These are phyloP conservation scores for Naematelia encephala DNA, from an alignment of 768 basidiomycete species.

Conservation along the genomic window DNA sequence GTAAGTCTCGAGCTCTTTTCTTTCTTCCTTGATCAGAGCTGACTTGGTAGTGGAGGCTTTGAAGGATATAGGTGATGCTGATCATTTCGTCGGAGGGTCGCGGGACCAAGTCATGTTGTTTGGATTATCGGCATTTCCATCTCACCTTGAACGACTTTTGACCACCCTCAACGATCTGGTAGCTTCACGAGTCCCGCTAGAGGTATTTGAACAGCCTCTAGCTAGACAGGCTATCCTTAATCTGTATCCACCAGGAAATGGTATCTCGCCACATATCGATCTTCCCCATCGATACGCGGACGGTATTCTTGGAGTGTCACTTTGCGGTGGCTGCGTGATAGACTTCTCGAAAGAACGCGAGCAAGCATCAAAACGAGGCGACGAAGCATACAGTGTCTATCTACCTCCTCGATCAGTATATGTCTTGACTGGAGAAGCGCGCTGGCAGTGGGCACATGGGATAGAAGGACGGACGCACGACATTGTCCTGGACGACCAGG, in stretches of 20 bases:
- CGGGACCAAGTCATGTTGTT: constrained; percentile 88
- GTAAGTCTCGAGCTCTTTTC: constrained; percentile 21
- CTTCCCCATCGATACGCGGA: constrained; percentile 78
- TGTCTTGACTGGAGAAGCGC: constrained; percentile 72
- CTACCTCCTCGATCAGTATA: constrained; percentile 73
- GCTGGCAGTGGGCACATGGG: constrained; percentile 85
- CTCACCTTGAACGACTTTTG: constrained; percentile 34
- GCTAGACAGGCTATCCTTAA: constrained; percentile 87
- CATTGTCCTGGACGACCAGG: constrained; percentile 56
- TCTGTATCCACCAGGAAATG: constrained; percentile 81
- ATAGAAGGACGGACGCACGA: constrained; percentile 67
- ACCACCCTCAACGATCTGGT: background rate
- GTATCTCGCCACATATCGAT: constrained; percentile 85
- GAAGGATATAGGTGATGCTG: constrained; percentile 20
- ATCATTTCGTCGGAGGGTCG: constrained; percentile 43
- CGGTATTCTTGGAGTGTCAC: constrained; percentile 82
- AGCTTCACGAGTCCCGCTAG: constrained; percentile 58
- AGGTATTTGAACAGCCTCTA: constrained; percentile 46
- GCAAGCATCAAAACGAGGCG: background rate
- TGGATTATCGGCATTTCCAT: constrained; percentile 55
- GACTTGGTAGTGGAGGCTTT: constrained; percentile 18
- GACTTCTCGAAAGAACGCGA: constrained; percentile 53
- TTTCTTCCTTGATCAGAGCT: background rate
- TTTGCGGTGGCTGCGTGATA: constrained; percentile 79
- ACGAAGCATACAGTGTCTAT: constrained; percentile 54